Percentiles rank a stretch among this genome's conserved stretches.
Evolutionary conservation across 352 stramenopile genomes (phyloP).

Genomic region (Thalassiosira hispida): DNA sequence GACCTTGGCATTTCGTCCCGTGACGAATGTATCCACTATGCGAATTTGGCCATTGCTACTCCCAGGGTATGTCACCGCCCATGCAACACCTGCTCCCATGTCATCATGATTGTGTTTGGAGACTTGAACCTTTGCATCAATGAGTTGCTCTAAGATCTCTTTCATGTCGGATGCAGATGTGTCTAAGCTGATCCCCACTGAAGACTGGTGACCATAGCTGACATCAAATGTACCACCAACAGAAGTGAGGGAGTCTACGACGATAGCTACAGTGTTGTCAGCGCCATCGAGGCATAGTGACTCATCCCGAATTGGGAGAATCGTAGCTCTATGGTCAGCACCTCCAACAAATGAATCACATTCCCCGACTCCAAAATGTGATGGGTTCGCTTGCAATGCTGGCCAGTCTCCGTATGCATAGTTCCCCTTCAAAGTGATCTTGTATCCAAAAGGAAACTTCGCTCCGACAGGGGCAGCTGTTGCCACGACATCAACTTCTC

Average conservation of each 20-base stretch:
- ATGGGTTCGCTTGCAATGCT: constrained; percentile 54
- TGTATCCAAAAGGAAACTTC: constrained; percentile 63
- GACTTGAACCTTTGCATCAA: constrained; percentile 56
- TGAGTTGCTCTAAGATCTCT: constrained; percentile 45
- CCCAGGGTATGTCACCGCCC: constrained; percentile 68
- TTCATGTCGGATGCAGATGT: constrained; percentile 70
- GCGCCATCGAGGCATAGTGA: constrained; percentile 66
- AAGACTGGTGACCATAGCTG: constrained; percentile 50
- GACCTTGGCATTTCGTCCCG: constrained; percentile 73
- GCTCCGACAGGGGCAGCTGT: constrained; percentile 21
- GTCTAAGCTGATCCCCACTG: constrained; percentile 57
- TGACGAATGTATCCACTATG: constrained; percentile 70
- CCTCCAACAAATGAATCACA: constrained; percentile 64
- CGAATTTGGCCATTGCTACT: constrained; percentile 54
- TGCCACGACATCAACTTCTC: constrained; percentile 60
- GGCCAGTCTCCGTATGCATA: constrained; percentile 72
- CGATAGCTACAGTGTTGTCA: constrained; percentile 73
- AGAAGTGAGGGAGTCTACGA: constrained; percentile 67
- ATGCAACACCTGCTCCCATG: constrained; percentile 63
- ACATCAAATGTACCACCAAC: constrained; percentile 76
- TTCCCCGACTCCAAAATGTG: constrained; percentile 48
- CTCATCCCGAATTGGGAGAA: constrained; percentile 72
- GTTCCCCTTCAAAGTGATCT: constrained; percentile 58
- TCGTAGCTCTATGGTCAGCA: constrained; percentile 50
- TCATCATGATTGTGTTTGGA: constrained; percentile 58